A percentile compares a stretch with the other conserved stretches of the same genome.
Conservation (phyloP, 2,329 filamentous ascomycete genomes). For the Alternaria ventricosa region DNA sequence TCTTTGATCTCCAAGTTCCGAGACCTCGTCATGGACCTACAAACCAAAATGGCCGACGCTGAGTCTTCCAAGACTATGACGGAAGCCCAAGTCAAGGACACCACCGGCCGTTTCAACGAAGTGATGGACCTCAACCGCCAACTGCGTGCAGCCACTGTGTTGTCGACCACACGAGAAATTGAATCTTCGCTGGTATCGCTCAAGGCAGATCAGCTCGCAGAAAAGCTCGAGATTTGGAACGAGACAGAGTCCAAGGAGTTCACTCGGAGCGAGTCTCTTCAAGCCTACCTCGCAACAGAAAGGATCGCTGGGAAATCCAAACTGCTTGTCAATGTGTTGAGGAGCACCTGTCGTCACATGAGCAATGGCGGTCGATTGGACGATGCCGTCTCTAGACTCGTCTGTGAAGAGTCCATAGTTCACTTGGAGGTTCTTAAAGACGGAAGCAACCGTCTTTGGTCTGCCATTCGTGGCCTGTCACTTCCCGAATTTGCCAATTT, state of each 20-base stretch:
- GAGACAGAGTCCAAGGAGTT: conserved; percentile 63
- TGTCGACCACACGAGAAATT: conserved; percentile 93
- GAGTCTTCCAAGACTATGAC: conserved; percentile 89
- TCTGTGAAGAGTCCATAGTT: conserved; percentile 75
- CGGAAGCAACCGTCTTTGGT: conserved; percentile 85
- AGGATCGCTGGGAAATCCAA: conserved; percentile 83
- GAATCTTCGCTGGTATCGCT: conserved; percentile 86
- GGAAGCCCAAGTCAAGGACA: conserved; percentile 89
- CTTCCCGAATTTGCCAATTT: conserved; percentile 79
- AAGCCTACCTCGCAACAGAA: conserved; percentile 86
- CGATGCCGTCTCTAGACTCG: conserved; percentile 72
- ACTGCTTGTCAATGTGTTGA: conserved; percentile 20
- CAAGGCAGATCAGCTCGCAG: conserved; percentile 85
- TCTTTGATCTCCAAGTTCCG: conserved; percentile 89
- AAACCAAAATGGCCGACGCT: conserved; percentile 89
- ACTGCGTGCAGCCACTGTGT: conserved; percentile 85
- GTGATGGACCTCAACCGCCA: conserved; percentile 98
- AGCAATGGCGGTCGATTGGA: conserved; percentile 74
- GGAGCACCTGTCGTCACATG: conserved; percentile 61
- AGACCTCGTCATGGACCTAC: conserved; percentile 83
- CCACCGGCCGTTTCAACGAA: conserved; percentile 84
- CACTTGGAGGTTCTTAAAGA: conserved; percentile 83
- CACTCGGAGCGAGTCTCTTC: conserved; percentile 81
- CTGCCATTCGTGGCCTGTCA: conserved; percentile 78
- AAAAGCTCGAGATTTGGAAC: conserved; percentile 77